Base-by-base conservation (phyloP, 352 stramenopile genomes). In the Phytophthora boehmeriae region DNA sequence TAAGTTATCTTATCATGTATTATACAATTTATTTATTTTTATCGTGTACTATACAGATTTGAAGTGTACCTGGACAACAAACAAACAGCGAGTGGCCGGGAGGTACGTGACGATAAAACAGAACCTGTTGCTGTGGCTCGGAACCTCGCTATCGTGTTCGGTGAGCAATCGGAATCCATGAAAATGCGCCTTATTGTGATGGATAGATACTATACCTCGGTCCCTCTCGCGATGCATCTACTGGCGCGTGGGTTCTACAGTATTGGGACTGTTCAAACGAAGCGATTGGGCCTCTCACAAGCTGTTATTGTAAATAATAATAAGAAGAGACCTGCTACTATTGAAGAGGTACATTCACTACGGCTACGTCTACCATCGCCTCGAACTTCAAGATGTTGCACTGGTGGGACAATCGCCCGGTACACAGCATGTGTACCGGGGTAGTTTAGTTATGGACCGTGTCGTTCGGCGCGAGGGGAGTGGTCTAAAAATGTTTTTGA, bases 391-490 rank as follows among this genome's bases (percentile, higher is more conserved):
- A 35, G 20, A 4, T 32, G 20, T 8, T 51, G 1, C 11, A 5
- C 4, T 51, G 42, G 42, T 49, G 42, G 42, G 44, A 51, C 19
- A 51, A 51, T 32, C 17, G 22, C 4, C 44, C 44, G 13, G 44
- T 51, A 2, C 20, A 51, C 44, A 51, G 30, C 19, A 10, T 51
- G 44, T 51, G 17, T 32, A 10, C 44, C 2, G 44, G 44, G 22
- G 44, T 10, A 51, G 44, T 14, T 16, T 34, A 35, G 44, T 35
- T 4, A 30, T 34, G 17, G 17, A 51, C 30, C 22, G 20, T 22
- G 8, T 28, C 14, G 35, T 42, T 42, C 35, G 14, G 14, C 35
- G 35, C 19, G 11, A 6, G 35, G 19, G 19, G 35, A 16, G 8
- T 16, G 30, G 30, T n/a, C n/a, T n/a, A n/a, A n/a, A n/a, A n/a